Conservation (phyloP, 2,329 filamentous ascomycete genomes). For the Cladophialophora yegresii region DNA sequence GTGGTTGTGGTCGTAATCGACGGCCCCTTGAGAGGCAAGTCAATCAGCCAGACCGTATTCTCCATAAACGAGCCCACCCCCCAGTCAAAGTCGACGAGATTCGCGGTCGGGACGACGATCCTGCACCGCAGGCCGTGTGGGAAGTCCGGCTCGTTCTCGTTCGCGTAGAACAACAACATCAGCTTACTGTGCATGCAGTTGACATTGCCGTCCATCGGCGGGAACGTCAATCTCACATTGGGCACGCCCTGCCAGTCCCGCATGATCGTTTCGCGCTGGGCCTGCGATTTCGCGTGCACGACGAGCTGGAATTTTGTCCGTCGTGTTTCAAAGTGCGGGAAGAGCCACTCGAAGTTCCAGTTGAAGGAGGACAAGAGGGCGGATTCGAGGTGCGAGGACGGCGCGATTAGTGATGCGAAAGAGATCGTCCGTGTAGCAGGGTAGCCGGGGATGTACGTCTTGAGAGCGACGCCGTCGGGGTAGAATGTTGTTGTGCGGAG, state of each 20-base stretch:
- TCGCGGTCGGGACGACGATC: slow-evolving; percentile 83
- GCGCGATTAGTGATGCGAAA: slow-evolving; percentile 73
- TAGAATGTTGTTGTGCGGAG: slow-evolving; percentile 41
- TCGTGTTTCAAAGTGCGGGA: slow-evolving; percentile 66
- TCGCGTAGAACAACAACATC: slow-evolving; percentile 77
- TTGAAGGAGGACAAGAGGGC: slow-evolving; percentile 85
- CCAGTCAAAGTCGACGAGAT: slow-evolving; percentile 85
- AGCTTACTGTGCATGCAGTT: slow-evolving; percentile 93
- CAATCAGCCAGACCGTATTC: slow-evolving; percentile 91
- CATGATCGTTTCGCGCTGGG: slow-evolving; percentile 44
- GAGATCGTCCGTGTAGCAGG: slow-evolving; percentile 48
- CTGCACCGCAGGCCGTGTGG: slow-evolving; percentile 50
- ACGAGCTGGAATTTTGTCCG: slow-evolving; percentile 66
- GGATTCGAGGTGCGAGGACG: slow-evolving; percentile 73
- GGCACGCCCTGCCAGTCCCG: slow-evolving; percentile 48
- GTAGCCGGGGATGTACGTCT: slow-evolving; percentile 72
- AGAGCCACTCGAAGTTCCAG: slow-evolving; percentile 79
- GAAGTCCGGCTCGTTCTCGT: not conserved
- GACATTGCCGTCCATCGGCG: slow-evolving; percentile 69
- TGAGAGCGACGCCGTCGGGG: slow-evolving; percentile 69
- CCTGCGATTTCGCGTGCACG: slow-evolving; percentile 60
- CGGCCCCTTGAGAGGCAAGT: slow-evolving; percentile 63
- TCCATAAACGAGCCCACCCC: slow-evolving; percentile 81
- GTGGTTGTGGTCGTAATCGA: too few relatives aligned
- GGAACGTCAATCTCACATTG: slow-evolving; percentile 72